A percentile compares a stretch with the other conserved stretches of the same genome.
Evolutionary conservation across 2,329 filamentous ascomycete species (phyloP).

Genomic region (Aspergillus quadricinctus): DNA sequence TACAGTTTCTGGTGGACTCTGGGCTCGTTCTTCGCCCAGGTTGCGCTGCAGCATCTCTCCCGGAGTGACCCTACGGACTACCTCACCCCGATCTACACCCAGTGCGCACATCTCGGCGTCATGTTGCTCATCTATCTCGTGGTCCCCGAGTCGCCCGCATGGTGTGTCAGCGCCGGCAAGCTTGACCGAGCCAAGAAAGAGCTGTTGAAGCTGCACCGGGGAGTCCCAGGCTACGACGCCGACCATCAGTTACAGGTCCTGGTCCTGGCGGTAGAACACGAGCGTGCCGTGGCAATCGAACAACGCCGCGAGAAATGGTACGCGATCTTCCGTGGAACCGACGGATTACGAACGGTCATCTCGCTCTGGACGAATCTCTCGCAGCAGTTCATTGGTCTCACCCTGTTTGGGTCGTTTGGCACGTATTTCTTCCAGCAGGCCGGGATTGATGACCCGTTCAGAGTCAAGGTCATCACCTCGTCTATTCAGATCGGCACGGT

Average conservation of each 20-base stretch:
- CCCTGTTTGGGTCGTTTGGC: conserved; percentile 13
- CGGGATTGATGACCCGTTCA: conserved; percentile 9
- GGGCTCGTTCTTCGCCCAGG: conserved; percentile 7
- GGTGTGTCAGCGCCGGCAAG: conserved; percentile 5
- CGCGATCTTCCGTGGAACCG: conserved; percentile 5
- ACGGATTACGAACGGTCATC: conserved; percentile 9
- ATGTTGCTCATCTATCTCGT: conserved; percentile 6
- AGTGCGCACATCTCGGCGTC: conserved; percentile 6
- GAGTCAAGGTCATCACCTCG: conserved; percentile 7
- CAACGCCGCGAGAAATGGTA: conserved; percentile 10
- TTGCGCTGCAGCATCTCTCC: conserved; percentile 5
- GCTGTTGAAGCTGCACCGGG: background rate
- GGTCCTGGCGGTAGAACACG: conserved; percentile 2
- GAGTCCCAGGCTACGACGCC: conserved; percentile 2
- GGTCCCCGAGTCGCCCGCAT: conserved; percentile 2
- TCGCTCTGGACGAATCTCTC: conserved; percentile 11
- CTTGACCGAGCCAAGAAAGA: background rate
- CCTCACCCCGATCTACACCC: conserved; percentile 4
- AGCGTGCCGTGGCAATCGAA: conserved; percentile 2
- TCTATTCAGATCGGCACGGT: conserved; percentile 6
- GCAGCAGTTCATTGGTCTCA: conserved; percentile 15
- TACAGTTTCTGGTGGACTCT: conserved; percentile 12
- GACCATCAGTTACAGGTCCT: conserved; percentile 6
- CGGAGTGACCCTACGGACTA: background rate
- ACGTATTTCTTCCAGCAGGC: conserved; percentile 20